Evolutionary conservation across 2,329 filamentous ascomycete species (phyloP), one percentile per base, ranked within the genome.

Genomic region (Exutisphaerella laricina): DNA sequence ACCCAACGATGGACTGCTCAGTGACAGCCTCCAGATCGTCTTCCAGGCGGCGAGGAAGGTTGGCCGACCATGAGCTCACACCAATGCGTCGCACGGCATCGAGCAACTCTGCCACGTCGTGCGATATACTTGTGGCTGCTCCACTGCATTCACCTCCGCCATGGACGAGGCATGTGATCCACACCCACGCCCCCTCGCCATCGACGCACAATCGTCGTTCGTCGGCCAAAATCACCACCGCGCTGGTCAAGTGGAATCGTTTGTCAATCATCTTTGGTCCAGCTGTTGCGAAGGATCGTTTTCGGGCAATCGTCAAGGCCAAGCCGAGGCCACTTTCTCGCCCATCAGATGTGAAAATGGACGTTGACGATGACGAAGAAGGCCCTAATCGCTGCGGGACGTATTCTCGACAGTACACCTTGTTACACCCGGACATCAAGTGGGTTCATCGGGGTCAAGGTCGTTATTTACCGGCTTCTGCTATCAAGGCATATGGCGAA

Each of bases 371-470:
- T 10, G 38, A 26, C 17, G 34, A 26, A n/a, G 56, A 56, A 29
- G 58, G 58, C 3, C 56, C 51, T 4, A 62, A 60, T 30, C 49
- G 50, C 23, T 52, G 54, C 14, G 59, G 59, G 23, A 63, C 60
- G 16, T 63, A 58, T 41, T 58, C 57, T 21, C 57, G 55, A 36
- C 49, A 54, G 20, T 56, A 61, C 46, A 57, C 49, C 16, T 45
- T 55, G 12, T 46, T 51, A 17, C 58, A 62, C 46, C 60, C 60
- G 6, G 53, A 59, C 34, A 54, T 58, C 36, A 48, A 54, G 28
- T 63, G 57, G 56, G 50, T 62, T 21, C 60, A 63, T 49, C 58
- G 60, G 29, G 60, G 60, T 23, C 57, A 61, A 51, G 60, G 60
- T 16, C 56, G 60, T 33, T 63, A 60, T 38, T 39, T 60, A 17